A percentile compares a stretch with the other conserved stretches of the same genome.
phyloP scores from a whole-genome alignment of 192 early-diverging fungal genomes.

The Podila clonocystis region DNA sequence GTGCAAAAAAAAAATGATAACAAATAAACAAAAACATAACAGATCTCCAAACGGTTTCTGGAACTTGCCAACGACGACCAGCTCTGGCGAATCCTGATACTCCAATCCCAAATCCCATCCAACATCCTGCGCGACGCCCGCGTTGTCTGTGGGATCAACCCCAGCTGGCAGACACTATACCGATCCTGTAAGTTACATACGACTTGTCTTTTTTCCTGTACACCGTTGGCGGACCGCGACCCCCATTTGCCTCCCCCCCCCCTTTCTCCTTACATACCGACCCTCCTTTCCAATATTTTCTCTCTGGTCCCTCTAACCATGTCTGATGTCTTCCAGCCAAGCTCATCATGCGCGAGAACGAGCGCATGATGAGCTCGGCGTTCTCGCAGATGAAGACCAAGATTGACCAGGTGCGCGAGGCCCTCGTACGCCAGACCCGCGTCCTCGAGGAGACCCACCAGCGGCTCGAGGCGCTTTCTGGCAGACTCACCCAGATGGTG shows the following conservation, averaged over 20 bases:
- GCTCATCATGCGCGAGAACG: slow-evolving; percentile 36
- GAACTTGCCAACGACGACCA: slow-evolving; percentile 39
- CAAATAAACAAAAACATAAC: not conserved
- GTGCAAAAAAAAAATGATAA: too few species aligned
- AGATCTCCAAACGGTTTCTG: slow-evolving; percentile 22
- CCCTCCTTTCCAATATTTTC: not conserved
- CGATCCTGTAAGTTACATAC: slow-evolving; percentile 5
- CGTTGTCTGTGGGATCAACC: not conserved
- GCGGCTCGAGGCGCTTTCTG: slow-evolving; percentile 16
- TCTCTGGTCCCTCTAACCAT: too few species aligned
- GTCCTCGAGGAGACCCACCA: slow-evolving; percentile 30
- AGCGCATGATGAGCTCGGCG: not conserved
- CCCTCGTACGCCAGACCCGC: slow-evolving; percentile 22
- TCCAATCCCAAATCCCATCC: not conserved
- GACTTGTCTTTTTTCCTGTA: slow-evolving; percentile 1
- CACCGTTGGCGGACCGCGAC: too few species aligned
- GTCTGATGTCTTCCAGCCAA: slow-evolving; percentile 2
- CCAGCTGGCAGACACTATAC: slow-evolving; percentile 6
- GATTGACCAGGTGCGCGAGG: slow-evolving; percentile 27
- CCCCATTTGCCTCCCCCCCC: too few species aligned
- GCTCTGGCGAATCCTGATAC: slow-evolving; percentile 13
- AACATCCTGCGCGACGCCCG: slow-evolving; percentile 15
- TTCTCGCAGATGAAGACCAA: slow-evolving; percentile 28
- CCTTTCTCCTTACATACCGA: not conserved
- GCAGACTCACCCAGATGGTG: slow-evolving; percentile 28